Percentiles rank a stretch among this genome's conserved stretches.
Conservation (phyloP, 2,329 filamentous ascomycete species). For the Paecilomyces formosus region DNA sequence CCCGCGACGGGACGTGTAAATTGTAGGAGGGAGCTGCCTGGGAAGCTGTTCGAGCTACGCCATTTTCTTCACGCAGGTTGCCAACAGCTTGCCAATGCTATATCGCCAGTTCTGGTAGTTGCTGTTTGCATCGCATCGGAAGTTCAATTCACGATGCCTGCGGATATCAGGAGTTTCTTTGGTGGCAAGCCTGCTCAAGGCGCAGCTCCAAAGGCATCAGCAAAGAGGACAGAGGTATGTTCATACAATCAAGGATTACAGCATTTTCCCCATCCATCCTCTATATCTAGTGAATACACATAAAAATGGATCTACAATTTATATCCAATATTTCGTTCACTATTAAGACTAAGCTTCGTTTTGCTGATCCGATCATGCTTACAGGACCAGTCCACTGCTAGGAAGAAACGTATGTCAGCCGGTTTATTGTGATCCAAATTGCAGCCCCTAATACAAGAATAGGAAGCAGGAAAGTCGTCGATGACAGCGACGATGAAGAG, state of each 20-base stretch:
- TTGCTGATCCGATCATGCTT: not conserved
- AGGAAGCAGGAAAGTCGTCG: slow-evolving; percentile 60
- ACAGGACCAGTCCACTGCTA: slow-evolving; percentile 19
- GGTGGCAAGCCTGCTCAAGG: slow-evolving; percentile 61
- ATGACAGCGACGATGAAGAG: slow-evolving; percentile 76
- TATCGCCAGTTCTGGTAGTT: not conserved
- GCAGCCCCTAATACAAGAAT: not conserved
- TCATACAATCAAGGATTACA: not conserved
- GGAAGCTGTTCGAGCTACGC: not conserved
- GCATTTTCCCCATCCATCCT: no score
- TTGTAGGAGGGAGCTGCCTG: not conserved
- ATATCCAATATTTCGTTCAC: not conserved
- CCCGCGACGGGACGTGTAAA: slow-evolving; percentile 1
- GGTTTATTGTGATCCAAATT: not conserved
- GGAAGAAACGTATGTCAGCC: slow-evolving; percentile 29
- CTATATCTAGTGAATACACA: no score
- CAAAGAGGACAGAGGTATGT: slow-evolving; percentile 33
- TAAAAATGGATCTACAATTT: not conserved
- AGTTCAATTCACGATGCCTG: slow-evolving; percentile 52
- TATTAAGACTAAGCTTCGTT: not conserved
- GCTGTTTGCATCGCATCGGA: not conserved
- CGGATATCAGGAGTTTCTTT: slow-evolving; percentile 88
- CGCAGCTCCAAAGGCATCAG: slow-evolving; percentile 35
- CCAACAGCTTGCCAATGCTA: slow-evolving; percentile 4
- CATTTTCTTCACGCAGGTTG: not conserved